Evolutionary conservation across 2,329 filamentous ascomycete genomes (phyloP), one percentile per base, ranked within the genome.

Genomic region (Penicillium olsonii): DNA sequence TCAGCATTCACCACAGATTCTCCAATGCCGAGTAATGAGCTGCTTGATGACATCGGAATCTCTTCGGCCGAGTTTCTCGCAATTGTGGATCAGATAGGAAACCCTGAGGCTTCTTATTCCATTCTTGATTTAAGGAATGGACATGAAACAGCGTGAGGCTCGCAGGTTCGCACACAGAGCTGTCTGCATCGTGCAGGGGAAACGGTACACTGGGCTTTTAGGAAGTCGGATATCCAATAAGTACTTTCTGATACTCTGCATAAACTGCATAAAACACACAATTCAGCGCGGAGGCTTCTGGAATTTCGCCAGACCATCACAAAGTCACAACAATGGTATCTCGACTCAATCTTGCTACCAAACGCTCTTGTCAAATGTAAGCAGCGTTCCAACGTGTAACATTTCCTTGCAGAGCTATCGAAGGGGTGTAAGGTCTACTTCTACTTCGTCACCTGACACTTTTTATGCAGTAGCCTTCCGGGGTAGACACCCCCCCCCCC

Each of bases 1-100:
- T n/a, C 29, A 14, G 4, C 29, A n/a, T 31, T 7, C 11, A n/a
- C 11, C n/a, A 14, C 29, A 31, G 29, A n/a, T 24, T 24, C 8
- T 14, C 12, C 29, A 1, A 64, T 48, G 17, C 53, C 53, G 4
- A 62, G 38, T n/a, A 63, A 63, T 44, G 65, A 68, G 18, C 65
- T 72, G 24, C 55, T 74, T 8, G 66, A 70, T 9, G 65, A 62
- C 29, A 66, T 74, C 48, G 71, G 71, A 0, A 72, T 72, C 15
- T 74, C 70, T 0, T 72, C 68, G 0, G 63, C 68, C 27, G 69
- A 72, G n/a, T 73, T 74, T 29, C 48, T 73, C 9, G 62, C 62
- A 0, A 69, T 74, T 8, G 65, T 72, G 11, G 59, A 74, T 42
- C 69, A 72, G 44, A 70, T 74, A 22, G 57, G 54, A 42, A 52